phyloP scores from a whole-genome alignment of 108 stramenopile species.

The Nitzschia putrida region DNA sequence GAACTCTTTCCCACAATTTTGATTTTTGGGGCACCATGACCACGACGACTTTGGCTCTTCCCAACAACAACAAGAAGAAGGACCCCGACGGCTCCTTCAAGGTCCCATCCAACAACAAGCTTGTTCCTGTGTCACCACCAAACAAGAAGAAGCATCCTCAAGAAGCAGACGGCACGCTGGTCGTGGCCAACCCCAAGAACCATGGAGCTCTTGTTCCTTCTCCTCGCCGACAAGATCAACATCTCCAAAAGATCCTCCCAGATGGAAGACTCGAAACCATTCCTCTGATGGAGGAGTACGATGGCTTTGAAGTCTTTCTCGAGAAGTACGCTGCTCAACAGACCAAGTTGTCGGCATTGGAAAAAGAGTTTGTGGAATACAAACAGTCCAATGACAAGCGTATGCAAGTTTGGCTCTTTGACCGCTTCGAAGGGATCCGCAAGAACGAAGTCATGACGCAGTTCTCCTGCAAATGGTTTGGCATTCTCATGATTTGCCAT shows the following conservation, averaged over 20 bases:
- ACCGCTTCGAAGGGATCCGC: constrained; percentile 20
- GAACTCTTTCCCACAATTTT: too few species aligned
- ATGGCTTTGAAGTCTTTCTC: too few species aligned
- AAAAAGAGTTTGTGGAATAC: constrained; percentile 4
- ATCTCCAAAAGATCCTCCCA: neutral
- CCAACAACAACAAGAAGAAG: too few species aligned
- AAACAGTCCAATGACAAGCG: constrained; percentile 8
- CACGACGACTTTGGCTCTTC: too few species aligned
- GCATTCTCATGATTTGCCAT: constrained; percentile 14
- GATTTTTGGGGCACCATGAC: too few species aligned
- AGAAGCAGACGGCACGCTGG: too few species aligned
- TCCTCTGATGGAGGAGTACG: neutral
- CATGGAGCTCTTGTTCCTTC: too few species aligned
- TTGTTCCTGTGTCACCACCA: too few species aligned
- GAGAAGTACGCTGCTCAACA: constrained; percentile 5
- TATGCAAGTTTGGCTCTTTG: constrained; percentile 6
- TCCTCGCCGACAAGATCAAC: neutral
- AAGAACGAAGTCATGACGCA: constrained; percentile 23
- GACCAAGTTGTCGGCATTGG: neutral
- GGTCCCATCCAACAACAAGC: too few species aligned
- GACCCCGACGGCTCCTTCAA: too few species aligned
- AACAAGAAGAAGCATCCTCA: too few species aligned
- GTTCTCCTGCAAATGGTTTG: constrained; percentile 21
- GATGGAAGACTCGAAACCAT: constrained; percentile 1
- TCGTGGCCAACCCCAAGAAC: too few species aligned